A percentile compares a stretch with the other conserved stretches of the same genome.
phyloP scores from a whole-genome alignment of 768 basidiomycete genomes.

The Hypholoma sublateritium region DNA sequence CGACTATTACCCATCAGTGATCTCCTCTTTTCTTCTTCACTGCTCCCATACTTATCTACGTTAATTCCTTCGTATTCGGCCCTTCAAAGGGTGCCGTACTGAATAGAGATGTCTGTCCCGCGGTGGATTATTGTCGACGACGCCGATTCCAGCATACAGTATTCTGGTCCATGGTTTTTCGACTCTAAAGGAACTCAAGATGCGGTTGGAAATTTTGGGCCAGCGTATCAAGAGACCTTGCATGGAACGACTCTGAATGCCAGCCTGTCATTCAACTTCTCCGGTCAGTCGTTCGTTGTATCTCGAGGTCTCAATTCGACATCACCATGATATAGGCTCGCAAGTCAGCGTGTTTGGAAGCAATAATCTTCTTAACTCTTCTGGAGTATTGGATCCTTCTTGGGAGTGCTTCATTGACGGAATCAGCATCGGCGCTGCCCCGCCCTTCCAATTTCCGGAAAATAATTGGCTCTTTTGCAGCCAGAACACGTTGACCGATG shows the following conservation, averaged over 20 bases:
- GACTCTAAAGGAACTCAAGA: slow-evolving; percentile 16
- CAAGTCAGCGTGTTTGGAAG: slow-evolving; percentile 9
- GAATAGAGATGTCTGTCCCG: neutral
- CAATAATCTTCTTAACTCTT: slow-evolving; percentile 11
- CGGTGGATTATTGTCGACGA: slow-evolving; percentile 22
- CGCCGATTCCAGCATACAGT: slow-evolving; percentile 17
- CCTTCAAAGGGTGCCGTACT: neutral
- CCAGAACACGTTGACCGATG: slow-evolving; percentile 17
- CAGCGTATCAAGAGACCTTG: slow-evolving; percentile 15
- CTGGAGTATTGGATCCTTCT: slow-evolving; percentile 7
- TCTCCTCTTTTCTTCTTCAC: neutral
- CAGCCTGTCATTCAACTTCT: slow-evolving; percentile 16
- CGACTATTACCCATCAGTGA: neutral
- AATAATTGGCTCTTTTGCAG: slow-evolving; percentile 18
- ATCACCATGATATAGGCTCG: slow-evolving; percentile 1
- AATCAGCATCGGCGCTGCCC: slow-evolving; percentile 14
- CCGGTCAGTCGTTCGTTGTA: slow-evolving; percentile 6
- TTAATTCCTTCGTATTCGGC: neutral
- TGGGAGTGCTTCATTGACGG: slow-evolving; percentile 17
- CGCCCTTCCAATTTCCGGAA: slow-evolving; percentile 12
- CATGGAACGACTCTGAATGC: slow-evolving; percentile 16
- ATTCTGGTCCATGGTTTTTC: slow-evolving; percentile 16
- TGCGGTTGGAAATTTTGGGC: slow-evolving; percentile 16
- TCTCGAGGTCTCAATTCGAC: neutral
- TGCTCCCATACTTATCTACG: neutral